Evolutionary conservation across 2,329 filamentous ascomycete genomes (phyloP).

Genomic region (Pestalotiopsis sp.): DNA sequence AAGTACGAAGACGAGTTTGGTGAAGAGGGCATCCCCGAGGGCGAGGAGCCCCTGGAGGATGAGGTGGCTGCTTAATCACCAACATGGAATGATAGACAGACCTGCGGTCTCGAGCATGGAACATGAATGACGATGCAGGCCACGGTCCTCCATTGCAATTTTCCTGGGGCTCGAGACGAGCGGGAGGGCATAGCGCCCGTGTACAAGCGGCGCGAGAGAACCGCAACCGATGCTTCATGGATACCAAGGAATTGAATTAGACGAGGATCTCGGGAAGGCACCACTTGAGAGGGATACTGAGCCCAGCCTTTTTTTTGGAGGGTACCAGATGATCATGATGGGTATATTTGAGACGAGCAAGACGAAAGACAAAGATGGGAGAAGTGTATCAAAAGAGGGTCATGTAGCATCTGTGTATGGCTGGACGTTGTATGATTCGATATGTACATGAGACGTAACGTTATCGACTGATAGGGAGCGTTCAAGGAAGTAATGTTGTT

Average conservation of each 20-base stretch:
- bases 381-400: constrained; percentile 13
- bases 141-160: neutral
- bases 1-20: constrained; percentile 57
- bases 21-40: constrained; percentile 47
- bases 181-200: neutral
- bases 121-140: neutral
- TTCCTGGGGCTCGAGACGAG: neutral
- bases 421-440: constrained; percentile 10
- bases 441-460: constrained; percentile 5
- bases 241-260: constrained; percentile 15
- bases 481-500: neutral
- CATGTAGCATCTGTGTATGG: constrained; percentile 13
- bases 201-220: constrained; percentile 1
- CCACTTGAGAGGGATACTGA: neutral
- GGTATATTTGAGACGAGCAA: constrained; percentile 3
- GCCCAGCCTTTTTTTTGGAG: neutral
- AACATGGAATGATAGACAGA: constrained; percentile 3
- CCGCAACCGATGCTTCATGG: constrained; percentile 12
- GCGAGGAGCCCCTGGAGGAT: constrained; percentile 48
- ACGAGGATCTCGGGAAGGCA: neutral
- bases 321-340: neutral
- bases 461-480: neutral
- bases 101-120: neutral
- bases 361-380: neutral
- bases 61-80: constrained; percentile 32